Conservation (phyloP, 768 basidiomycete species). For the Glaciozyma antarctica region DNA sequence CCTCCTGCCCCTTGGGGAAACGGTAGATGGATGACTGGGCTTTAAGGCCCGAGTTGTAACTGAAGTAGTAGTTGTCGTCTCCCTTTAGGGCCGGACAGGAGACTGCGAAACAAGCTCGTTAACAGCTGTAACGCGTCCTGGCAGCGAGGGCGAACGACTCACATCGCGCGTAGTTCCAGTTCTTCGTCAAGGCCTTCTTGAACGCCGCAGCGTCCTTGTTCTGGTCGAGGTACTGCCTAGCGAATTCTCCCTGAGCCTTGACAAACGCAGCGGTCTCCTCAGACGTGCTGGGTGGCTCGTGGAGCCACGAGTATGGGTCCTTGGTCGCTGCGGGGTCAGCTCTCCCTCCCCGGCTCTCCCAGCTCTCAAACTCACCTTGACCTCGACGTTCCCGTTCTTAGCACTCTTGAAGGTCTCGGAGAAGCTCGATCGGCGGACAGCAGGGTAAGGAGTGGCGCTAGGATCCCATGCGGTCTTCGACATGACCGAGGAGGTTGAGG, state of each 20-base stretch:
- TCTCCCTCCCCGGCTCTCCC: too few species aligned
- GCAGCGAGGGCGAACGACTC: background rate
- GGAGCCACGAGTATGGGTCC: constrained; percentile 62
- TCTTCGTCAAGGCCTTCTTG: constrained; percentile 52
- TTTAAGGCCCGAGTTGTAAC: constrained; percentile 62
- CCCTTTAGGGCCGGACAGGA: constrained; percentile 53
- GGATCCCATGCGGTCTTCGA: constrained; percentile 38
- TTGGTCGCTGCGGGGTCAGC: constrained; percentile 12
- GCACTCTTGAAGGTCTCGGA: constrained; percentile 64
- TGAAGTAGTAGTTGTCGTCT: constrained; percentile 60
- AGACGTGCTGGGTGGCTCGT: constrained; percentile 45
- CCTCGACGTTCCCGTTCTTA: constrained; percentile 51
- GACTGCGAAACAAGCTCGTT: constrained; percentile 39
- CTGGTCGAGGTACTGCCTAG: constrained; percentile 49
- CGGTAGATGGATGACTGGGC: constrained; percentile 54
- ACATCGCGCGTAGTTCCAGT: constrained; percentile 50
- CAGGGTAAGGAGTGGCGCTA: constrained; percentile 53
- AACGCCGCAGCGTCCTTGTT: constrained; percentile 53
- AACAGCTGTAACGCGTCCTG: background rate
- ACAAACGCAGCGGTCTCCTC: constrained; percentile 52
- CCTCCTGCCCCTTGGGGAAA: constrained; percentile 39
- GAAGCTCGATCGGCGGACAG: constrained; percentile 46
- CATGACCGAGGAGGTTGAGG: constrained; percentile 34
- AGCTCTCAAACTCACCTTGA: constrained; percentile 35
- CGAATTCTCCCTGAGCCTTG: constrained; percentile 30